Base-by-base conservation (phyloP, 495 filamentous ascomycete species). In the Xylaria scruposa region DNA sequence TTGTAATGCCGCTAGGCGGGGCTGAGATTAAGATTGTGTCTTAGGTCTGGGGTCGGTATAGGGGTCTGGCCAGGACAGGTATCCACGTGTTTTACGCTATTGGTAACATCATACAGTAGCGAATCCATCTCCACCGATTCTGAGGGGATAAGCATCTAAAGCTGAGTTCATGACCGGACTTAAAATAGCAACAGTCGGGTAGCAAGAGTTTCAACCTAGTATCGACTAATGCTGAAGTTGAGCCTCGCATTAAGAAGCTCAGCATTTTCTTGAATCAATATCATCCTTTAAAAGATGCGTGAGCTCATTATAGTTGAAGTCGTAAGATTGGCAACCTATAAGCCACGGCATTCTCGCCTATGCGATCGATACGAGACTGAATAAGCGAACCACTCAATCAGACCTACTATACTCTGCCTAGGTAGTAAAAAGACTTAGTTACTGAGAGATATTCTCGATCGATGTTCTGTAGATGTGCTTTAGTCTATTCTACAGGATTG, bases 161-260 rank as follows among this genome's bases (percentile, higher is more conserved):
- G 54, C 54, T 36, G 15, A 36, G n/a, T 36, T 59, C 17, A 26
- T 59, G 2, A 12, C 40, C 0, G 19, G 29, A 17, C 58, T 60
- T 60, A 60, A 60, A 60, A 60, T 60, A 60, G 58, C n/a, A 38
- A 60, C 10, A 36, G 58, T 38, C 17, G 6, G 29, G 53, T 56
- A 13, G 53, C 53, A 13, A 56, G 53, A 31, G 15, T 31, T n/a
- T 56, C 53, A 56, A 13, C 53, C 4, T 26, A 31, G 26, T 21
- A 29, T 31, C 53, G 13, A 31, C 53, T 56, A 5, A 56, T 56
- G 24, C 26, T 31, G 26, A 26, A 31, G 10, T 54, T 24, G 21
- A 15, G 24, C 24, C 53, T 56, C 15, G 26, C 26, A 15, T 56
- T 56, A 24, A 56, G 26, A 31, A 56, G 53, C 29, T 13, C 53